A percentile compares a stretch with the other conserved stretches of the same genome.
phyloP scores from a whole-genome alignment of 768 basidiomycete species.

The Calocybe indica region DNA sequence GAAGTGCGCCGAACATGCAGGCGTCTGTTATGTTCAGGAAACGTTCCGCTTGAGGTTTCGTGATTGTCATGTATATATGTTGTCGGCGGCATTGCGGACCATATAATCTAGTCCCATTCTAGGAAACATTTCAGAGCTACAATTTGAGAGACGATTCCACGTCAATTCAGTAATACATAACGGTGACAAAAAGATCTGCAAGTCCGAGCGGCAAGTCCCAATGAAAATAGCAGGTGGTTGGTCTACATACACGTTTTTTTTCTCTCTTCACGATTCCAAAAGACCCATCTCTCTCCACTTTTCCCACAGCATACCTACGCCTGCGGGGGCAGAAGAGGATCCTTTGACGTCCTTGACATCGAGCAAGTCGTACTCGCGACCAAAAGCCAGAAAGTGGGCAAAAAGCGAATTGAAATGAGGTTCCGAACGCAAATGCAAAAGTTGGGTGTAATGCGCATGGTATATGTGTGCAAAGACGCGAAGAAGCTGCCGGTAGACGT shows the following conservation, averaged over 20 bases:
- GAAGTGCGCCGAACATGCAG: conserved; percentile 21
- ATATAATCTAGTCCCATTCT: too few relatives aligned
- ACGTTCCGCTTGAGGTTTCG: background rate
- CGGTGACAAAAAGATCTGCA: background rate
- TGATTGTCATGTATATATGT: too few relatives aligned
- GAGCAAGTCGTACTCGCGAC: conserved; percentile 88
- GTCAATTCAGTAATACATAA: background rate
- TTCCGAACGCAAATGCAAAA: conserved; percentile 92
- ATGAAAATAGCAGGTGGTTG: background rate
- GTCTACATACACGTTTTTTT: background rate
- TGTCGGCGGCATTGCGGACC: too few relatives aligned
- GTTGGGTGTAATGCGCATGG: conserved; percentile 87
- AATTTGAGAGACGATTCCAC: background rate
- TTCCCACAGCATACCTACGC: conserved; percentile 78
- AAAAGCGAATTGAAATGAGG: conserved; percentile 97
- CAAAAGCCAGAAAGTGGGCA: conserved; percentile 96
- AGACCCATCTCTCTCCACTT: conserved; percentile 90
- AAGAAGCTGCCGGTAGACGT: conserved; percentile 94
- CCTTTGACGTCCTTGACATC: conserved; percentile 89
- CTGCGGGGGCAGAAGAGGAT: conserved; percentile 52
- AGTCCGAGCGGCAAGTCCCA: background rate
- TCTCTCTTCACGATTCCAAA: conserved; percentile 24
- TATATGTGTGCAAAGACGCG: conserved; percentile 98
- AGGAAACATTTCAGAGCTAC: too few relatives aligned
- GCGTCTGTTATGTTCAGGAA: conserved; percentile 32